Conservation (phyloP, 2,329 filamentous ascomycete genomes). For the Plenodomus lindquistii region DNA sequence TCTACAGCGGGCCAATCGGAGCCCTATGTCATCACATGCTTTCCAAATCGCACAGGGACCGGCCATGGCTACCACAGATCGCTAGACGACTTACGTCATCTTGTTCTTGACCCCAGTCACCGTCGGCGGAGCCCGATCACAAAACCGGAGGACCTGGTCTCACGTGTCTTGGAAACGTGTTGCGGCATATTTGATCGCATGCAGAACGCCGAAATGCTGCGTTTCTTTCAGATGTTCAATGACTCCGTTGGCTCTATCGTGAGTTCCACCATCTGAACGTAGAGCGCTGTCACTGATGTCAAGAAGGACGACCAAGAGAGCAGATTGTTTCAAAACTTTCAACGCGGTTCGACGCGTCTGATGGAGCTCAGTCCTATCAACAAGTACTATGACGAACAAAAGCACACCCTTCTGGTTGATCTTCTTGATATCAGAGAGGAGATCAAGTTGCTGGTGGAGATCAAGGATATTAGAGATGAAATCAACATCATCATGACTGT, state of each 20-base stretch:
- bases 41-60: conserved; percentile 9
- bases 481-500: conserved; percentile 13
- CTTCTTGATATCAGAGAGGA: conserved; percentile 12
- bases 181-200: conserved; percentile 8
- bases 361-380: conserved; percentile 3
- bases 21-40: conserved; percentile 5
- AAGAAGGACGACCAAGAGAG: conserved; percentile 8
- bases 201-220: conserved; percentile 7
- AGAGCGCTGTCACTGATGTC: neutral
- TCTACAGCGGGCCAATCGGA: too few relatives aligned
- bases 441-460: conserved; percentile 8
- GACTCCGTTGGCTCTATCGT: conserved; percentile 10
- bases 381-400: conserved; percentile 8
- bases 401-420: conserved; percentile 7
- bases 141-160: conserved; percentile 8
- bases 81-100: conserved; percentile 8
- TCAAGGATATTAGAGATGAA: conserved; percentile 16
- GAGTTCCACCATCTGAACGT: neutral
- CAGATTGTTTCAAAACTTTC: conserved; percentile 7
- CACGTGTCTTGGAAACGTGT: conserved; percentile 12
- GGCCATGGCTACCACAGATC: neutral
- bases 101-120: conserved; percentile 3
- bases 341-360: conserved; percentile 2
- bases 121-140: conserved; percentile 2
- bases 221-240: conserved; percentile 14